Conservation (phyloP, 371 early-diverging fungal species). For the Syncephalastrum contaminatum region DNA sequence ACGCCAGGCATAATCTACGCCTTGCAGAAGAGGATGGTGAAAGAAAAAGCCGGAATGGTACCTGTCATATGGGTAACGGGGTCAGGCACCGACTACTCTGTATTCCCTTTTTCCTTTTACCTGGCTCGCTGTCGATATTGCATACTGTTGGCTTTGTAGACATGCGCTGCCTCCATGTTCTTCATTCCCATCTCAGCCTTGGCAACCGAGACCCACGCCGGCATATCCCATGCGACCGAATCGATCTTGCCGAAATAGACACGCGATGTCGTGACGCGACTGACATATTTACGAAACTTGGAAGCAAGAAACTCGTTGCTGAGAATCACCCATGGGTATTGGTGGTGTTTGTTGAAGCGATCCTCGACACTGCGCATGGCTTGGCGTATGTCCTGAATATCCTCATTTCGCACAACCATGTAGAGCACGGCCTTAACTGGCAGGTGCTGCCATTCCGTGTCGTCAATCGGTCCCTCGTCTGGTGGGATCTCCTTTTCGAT, state of each 20-base stretch:
- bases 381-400: constrained; percentile 28
- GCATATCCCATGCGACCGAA: constrained; percentile 40
- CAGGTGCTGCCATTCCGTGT: constrained; percentile 23
- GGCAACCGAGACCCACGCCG: constrained; percentile 36
- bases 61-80: constrained; percentile 21
- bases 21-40: constrained; percentile 70
- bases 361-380: constrained; percentile 45
- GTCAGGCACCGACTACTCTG: no score
- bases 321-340: constrained; percentile 52
- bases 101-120: constrained; percentile 4
- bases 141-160: constrained; percentile 21
- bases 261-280: constrained; percentile 20
- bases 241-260: constrained; percentile 48
- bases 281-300: constrained; percentile 28
- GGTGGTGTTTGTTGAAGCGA: constrained; percentile 42
- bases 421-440: constrained; percentile 39
- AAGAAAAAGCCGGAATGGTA: constrained; percentile 90
- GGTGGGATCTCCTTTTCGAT: neutral
- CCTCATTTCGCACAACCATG: constrained; percentile 37
- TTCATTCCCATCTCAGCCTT: constrained; percentile 21
- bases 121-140: constrained; percentile 20
- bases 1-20: constrained; percentile 93
- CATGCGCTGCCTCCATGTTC: constrained; percentile 12
- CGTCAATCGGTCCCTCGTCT: constrained; percentile 8
- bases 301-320: constrained; percentile 36